Percentiles rank a stretch among this genome's conserved stretches.
phyloP scores from a whole-genome alignment of 805 yeast genomes.

The Starmerella sp. region DNA sequence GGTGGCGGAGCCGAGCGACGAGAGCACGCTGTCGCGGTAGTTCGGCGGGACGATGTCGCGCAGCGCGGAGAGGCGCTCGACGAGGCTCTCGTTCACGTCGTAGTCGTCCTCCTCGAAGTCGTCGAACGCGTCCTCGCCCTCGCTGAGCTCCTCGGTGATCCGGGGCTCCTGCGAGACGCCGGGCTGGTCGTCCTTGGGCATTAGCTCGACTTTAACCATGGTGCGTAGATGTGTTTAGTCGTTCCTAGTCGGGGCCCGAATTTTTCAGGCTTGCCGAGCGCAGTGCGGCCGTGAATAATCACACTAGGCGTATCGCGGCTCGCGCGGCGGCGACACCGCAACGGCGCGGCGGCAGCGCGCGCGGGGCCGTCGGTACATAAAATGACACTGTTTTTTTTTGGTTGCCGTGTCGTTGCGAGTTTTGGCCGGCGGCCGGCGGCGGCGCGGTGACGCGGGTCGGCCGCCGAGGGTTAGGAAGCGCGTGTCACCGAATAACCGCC shows the following conservation, averaged over 20 bases:
- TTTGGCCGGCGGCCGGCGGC: too few relatives aligned
- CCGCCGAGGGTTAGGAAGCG: too few relatives aligned
- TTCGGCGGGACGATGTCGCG: constrained; percentile 85
- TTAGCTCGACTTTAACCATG: constrained; percentile 70
- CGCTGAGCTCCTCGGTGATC: constrained; percentile 33
- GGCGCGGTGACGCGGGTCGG: too few relatives aligned
- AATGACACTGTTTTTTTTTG: too few relatives aligned
- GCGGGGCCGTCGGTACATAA: too few relatives aligned
- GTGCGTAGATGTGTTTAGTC: constrained; percentile 8
- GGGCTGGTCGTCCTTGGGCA: constrained; percentile 42
- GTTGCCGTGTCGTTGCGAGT: too few relatives aligned
- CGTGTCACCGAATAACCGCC: too few relatives aligned
- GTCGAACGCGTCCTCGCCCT: constrained; percentile 36
- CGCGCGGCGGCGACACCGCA: background rate
- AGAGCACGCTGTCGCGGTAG: constrained; percentile 48
- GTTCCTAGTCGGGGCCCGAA: background rate
- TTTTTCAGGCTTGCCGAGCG: background rate
- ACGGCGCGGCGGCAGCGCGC: too few relatives aligned
- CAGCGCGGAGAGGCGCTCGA: constrained; percentile 81
- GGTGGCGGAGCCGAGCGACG: constrained; percentile 28
- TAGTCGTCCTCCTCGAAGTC: constrained; percentile 53
- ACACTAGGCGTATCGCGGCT: background rate
- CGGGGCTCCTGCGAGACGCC: constrained; percentile 31
- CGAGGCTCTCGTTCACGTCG: constrained; percentile 64
- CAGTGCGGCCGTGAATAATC: background rate